Evolutionary conservation across 495 filamentous ascomycete genomes (phyloP), one percentile per base, ranked within the genome.

Genomic region (Letharia columbiana): DNA sequence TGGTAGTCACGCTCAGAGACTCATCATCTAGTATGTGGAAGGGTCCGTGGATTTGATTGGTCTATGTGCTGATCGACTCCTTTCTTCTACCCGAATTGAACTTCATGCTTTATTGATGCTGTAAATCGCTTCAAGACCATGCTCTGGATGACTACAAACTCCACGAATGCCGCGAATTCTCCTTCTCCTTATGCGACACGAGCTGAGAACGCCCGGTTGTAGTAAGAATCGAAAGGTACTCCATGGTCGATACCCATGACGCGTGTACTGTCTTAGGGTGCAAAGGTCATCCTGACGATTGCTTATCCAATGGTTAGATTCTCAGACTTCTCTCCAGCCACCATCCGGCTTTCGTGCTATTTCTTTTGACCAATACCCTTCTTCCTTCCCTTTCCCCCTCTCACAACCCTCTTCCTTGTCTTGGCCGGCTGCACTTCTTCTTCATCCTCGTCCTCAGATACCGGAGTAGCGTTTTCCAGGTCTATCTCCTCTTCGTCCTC

Each of bases 401-500:
- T 64, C 39, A 20, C 56, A 6, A n/a, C 17, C 49, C n/a, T 57
- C 28, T 1, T 18, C 23, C 58, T 58, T 23, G 54, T 31, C 37
- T 63, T 63, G 33, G 42, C 37, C 12, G 63, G 28, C 60, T n/a
- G 64, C 56, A 44, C 45, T 11, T 65, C 59, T 10, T 63, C 69
- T 13, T 71, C 42, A 13, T 60, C 69, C 17, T 65, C 41, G 20
- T 56, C 47, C n/a, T 62, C 61, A 23, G 49, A 57, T 10, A 44
- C n/a, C 9, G 45, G 44, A 39, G 33, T n/a, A 31, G 56, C 40
- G 13, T 44, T 44, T 42, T 47, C 62, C 28, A 52, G 58, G 40
- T 70, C 59, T 20, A 68, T 54, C 31, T 50, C 61, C n/a, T 61
- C 56, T 31, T 71, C 64, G 5, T 71, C 63, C 8, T 69, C 69